Conservation (phyloP, 805 yeast species). For the Candida nitratophila region DNA sequence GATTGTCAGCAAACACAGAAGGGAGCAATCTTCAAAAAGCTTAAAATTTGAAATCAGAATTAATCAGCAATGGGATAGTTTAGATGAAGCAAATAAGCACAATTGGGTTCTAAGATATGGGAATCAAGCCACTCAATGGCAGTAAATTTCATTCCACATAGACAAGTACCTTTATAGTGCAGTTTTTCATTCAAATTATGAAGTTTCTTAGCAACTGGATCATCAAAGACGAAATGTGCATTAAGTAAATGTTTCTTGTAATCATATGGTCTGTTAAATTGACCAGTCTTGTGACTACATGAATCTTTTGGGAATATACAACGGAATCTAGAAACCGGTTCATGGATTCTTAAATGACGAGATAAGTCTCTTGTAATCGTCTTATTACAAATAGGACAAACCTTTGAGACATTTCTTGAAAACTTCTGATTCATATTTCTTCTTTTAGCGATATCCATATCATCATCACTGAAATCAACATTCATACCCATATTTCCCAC, state of each 20-base stretch:
- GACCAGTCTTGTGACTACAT: slow-evolving; percentile 54
- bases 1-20: too few species aligned
- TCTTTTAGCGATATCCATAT: too few species aligned
- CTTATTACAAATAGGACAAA: slow-evolving; percentile 47
- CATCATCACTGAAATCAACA: too few species aligned
- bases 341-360: slow-evolving; percentile 58
- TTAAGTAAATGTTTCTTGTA: slow-evolving; percentile 59
- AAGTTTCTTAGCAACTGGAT: slow-evolving; percentile 33
- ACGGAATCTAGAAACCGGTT: slow-evolving; percentile 44
- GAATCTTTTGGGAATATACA: slow-evolving; percentile 50
- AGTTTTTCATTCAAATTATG: slow-evolving; percentile 50
- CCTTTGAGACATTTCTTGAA: slow-evolving; percentile 5
- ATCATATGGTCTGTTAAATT: slow-evolving; percentile 62
- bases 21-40: too few species aligned
- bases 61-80: not conserved
- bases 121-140: slow-evolving; percentile 51
- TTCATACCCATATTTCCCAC: too few species aligned
- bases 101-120: slow-evolving; percentile 37
- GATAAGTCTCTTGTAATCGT: slow-evolving; percentile 53
- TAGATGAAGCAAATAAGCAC: not conserved
- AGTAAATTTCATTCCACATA: slow-evolving; percentile 40
- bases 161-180: slow-evolving; percentile 43
- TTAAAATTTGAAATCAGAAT: too few species aligned
- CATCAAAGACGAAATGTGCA: slow-evolving; percentile 50
- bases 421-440: not conserved